Evolutionary conservation across 2,329 filamentous ascomycete genomes (phyloP).

Genomic region (Samsoniella hepiali): DNA sequence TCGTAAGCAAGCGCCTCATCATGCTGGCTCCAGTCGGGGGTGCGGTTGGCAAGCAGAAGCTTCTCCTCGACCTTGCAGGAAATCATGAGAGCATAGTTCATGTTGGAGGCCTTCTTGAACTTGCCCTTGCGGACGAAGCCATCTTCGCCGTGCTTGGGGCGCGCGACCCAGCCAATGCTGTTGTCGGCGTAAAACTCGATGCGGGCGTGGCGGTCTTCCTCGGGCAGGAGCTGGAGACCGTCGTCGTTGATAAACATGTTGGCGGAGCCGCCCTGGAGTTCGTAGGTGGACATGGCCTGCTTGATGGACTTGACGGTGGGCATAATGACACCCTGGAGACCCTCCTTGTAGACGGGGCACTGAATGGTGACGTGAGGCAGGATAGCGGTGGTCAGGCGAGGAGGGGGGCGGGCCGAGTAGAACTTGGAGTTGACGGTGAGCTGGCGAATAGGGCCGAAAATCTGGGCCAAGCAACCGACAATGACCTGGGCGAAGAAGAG

Average conservation of each 20-base stretch:
- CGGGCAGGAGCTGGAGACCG: conserved; percentile 54
- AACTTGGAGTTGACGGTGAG: conserved; percentile 75
- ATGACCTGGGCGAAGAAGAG: conserved; percentile 80
- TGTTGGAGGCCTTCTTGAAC: conserved; percentile 73
- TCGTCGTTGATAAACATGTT: conserved; percentile 62
- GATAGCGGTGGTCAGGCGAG: conserved; percentile 52
- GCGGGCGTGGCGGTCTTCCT: conserved; percentile 43
- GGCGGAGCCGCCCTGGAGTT: conserved; percentile 43
- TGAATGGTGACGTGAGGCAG: conserved; percentile 63
- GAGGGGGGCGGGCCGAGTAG: conserved; percentile 70
- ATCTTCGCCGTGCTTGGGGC: conserved; percentile 46
- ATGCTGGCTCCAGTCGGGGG: conserved; percentile 53
- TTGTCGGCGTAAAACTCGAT: conserved; percentile 57
- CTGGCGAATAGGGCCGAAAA: conserved; percentile 72
- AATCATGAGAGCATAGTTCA: conserved; percentile 67
- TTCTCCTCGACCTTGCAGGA: conserved; percentile 60
- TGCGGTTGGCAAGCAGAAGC: conserved; percentile 54
- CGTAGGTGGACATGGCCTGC: conserved; percentile 48
- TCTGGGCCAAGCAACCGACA: conserved; percentile 70
- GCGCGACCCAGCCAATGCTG: conserved; percentile 46
- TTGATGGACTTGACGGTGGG: conserved; percentile 51
- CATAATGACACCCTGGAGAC: conserved; percentile 41
- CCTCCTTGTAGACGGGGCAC: conserved; percentile 43
- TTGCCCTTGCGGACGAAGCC: conserved; percentile 57
- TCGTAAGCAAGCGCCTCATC: conserved; percentile 54